Evolutionary conservation across 371 early-diverging fungal genomes (phyloP), one percentile per base, ranked within the genome.

Genomic region (Mortierella sp.): DNA sequence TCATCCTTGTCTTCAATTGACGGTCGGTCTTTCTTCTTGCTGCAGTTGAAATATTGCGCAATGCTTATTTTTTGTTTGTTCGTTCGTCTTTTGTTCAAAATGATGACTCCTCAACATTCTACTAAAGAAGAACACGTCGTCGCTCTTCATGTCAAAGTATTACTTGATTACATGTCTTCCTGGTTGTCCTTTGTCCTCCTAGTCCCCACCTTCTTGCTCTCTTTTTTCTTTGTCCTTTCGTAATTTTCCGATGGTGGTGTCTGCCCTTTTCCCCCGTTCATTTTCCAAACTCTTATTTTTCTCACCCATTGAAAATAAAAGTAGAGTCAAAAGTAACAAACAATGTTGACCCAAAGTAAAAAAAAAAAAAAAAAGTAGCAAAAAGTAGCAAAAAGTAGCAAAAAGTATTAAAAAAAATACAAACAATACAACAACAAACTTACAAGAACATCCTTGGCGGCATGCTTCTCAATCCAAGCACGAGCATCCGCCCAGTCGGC

Each of bases 381-480:
- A 70, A 27, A 70, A 46, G 32, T 51, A 21, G n/a, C n/a, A n/a
- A n/a, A 44, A 72, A 24, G 46, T 18, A 48, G 43, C n/a, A 44
- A 70, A 27, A 70, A 46, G 32, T 51, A 21, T 4, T n/a, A 11
- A 8, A 60, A 60, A 71, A 43, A 27, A 18, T 41, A 51, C 27
- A 38, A 48, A 51, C 7, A 49, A 58, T 14, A 44, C 27, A 72
- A 38, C 43, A 71, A 32, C 11, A 35, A 48, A 78, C 84, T 89
- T 91, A 96, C 97, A 89, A 93, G 92, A 83, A 97, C 93, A 87
- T 93, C 91, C 87, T 94, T 95, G 79, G 95, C 97, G 43, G 98
- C 98, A 55, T 96, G 93, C 84, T 93, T 94, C 78, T 91, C 90
- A 88, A 99, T 96, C 99, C 99, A 99, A 79, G 93, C 89, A 88